phyloP scores from a whole-genome alignment of 495 filamentous ascomycete species.

The Tuber brumale region DNA sequence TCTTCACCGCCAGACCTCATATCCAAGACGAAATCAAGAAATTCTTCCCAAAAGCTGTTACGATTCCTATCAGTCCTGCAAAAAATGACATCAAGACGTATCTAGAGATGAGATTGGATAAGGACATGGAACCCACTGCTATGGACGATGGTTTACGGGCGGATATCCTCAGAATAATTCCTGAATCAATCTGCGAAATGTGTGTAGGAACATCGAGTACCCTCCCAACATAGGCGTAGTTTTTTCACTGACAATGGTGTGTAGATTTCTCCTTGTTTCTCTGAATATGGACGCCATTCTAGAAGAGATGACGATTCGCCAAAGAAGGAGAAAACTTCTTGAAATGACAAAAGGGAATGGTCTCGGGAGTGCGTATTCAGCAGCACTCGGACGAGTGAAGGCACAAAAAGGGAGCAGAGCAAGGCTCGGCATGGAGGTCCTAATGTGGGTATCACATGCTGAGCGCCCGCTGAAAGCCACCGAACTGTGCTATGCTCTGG shows the following conservation, averaged over 20 bases:
- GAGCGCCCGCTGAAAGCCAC: no score
- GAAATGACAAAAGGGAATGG: neutral
- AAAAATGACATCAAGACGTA: neutral
- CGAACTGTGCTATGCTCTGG: neutral
- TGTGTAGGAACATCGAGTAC: no score
- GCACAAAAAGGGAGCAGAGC: neutral
- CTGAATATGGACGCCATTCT: no score
- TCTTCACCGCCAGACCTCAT: neutral
- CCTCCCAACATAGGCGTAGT: no score
- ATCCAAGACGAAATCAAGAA: no score
- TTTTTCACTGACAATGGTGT: no score
- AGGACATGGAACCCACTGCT: neutral
- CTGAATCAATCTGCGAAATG: no score
- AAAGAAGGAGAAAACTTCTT: neutral
- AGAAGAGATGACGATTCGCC: no score
- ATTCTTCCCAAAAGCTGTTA: neutral
- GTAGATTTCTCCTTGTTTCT: no score
- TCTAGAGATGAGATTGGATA: neutral
- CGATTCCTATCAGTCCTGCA: neutral
- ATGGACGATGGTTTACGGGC: no score
- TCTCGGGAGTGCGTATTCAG: neutral
- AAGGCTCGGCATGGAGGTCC: neutral
- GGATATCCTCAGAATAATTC: no score
- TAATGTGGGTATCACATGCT: neutral
- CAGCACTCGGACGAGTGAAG: neutral